Evolutionary conservation across 805 yeast genomes (phyloP), one percentile per base, ranked within the genome.

Genomic region (Zygoascus tannicola): DNA sequence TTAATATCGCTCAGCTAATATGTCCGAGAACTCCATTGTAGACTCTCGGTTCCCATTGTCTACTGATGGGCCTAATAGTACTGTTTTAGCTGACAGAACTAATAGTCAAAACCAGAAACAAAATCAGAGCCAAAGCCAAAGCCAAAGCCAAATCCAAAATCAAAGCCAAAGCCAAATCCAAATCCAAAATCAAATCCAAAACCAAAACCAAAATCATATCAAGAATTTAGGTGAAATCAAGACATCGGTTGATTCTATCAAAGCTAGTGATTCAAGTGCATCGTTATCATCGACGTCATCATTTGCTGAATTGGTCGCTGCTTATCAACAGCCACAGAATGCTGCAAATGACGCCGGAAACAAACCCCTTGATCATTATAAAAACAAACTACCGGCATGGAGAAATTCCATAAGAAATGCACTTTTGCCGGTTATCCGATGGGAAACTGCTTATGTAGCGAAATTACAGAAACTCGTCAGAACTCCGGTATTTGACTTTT

Each of bases 341-440:
- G 40, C 56, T 22, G 56, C 50, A 41, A 54, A 52, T 38, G 95
- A 86, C 58, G 88, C 94, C 0, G 96, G 96, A 0, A 78, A 81
- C 50, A 74, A 74, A 53, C 72, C 82, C 2, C 69, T 69, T 33
- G 76, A 75, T 43, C 90, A 78, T 56, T 90, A 88, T 65, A 68
- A 70, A 53, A 52, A 68, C 4, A 66, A 71, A 30, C 69, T 88
- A 64, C 66, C 81, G 2, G 71, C 77, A 39, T 71, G 46, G 64
- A 45, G 67, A 38, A 54, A 53, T 50, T 38, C 46, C 32, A 19
- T 80, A 40, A 72, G 97, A 41, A 60, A 70, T 22, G 47, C 54
- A 44, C 57, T 85, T 22, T 61, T 80, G 32, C 81, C 81, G 0
- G 51, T 70, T 15, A 71, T 88, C 4, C 68, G 81, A 22, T 55